Evolutionary conservation across 2,329 filamentous ascomycete genomes (phyloP), one percentile per base, ranked within the genome.

Genomic region (Colletotrichum agaves): DNA sequence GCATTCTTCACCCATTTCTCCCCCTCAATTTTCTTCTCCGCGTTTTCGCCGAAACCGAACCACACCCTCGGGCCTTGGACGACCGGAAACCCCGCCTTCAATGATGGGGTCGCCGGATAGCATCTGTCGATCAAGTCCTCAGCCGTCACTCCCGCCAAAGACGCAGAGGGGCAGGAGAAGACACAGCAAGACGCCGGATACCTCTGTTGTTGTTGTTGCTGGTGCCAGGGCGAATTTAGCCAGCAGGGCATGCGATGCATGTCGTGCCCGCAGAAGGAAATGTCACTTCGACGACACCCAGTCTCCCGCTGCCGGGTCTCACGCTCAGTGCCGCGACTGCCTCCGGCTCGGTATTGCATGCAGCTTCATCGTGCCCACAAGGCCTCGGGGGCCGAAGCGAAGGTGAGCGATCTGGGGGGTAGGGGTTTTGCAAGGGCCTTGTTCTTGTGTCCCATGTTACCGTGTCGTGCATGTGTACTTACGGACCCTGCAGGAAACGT

Each of bases 221-320:
- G 27, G 23, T 5, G 6, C 49, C 41, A 56, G 63, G 27, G 37
- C 63, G 8, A 63, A 17, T 12, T 63, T 74, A 27, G 71, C 72
- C 7, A 68, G 67, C n/a, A 65, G 73, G 47, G 73, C 73, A 2
- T 74, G 73, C 47, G 72, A 74, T 64, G 72, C 71, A 11, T 74
- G 72, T 50, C 69, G 72, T 23, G 72, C 72, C 2, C 67, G 73
- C 5, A 67, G 73, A 49, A 69, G 73, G 21, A 74, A 72, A 59
- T 74, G 73, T 33, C 63, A 67, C 67, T 71, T 68, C 35, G 67
- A 58, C n/a, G 59, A 55, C 10, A 15, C 10, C 33, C 3, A 35
- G 41, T 37, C 41, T 13, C 46, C 47, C 19, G 44, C 4, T 41
- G 19, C 31, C 12, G 35, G 19, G 15, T 13, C 61, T 12, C 21